Evolutionary conservation across 139 green algal genomes (phyloP), one percentile per base, ranked within the genome.

Genomic region (Tetraselmis chui): DNA sequence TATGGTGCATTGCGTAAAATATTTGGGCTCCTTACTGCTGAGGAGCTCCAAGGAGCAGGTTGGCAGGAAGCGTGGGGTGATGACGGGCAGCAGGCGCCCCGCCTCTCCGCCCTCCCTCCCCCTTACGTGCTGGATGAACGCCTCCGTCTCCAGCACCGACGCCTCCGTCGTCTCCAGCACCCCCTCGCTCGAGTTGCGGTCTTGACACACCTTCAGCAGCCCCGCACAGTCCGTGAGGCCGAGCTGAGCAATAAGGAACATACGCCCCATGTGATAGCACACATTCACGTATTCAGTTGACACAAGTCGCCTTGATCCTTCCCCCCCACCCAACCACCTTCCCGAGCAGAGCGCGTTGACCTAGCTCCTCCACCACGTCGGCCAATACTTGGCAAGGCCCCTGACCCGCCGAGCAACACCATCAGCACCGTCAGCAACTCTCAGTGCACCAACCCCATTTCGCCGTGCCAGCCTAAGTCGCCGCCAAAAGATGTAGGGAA

Each of bases 41-140:
- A 95, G 88, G 59, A 93, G 88, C 79, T 87, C 81, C 1, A 82
- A 75, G 0, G 87, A 90, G 87, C 92, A 95, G 30, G 92, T 94
- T 75, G 92, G 92, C 28, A 94, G 88, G 86, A 95, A 95, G 31
- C 92, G 85, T 0, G 92, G 92, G 1, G 89, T 93, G 59, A 95
- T 87, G 26, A 86, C 87, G n/a, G 90, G 87, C 77, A 88, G 28
- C 29, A 95, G 77, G 59, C 86, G 88, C 29, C 74, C 59, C n/a
- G 59, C 59, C 1, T 32, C 0, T 1, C 87, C 59, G 1, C 27
- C 29, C 78, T 81, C 30, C 30, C 11, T 76, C 5, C 28, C 28
- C 30, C 81, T 77, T 80, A 91, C 30, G 29, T 85, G 80, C 28
- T 85, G 26, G 32, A 84, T 32, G 75, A 92, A 89, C 1, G 83